Evolutionary conservation across 2,329 filamentous ascomycete genomes (phyloP), one percentile per base, ranked within the genome.

Genomic region (Stachybotrys chlorohalonatus): DNA sequence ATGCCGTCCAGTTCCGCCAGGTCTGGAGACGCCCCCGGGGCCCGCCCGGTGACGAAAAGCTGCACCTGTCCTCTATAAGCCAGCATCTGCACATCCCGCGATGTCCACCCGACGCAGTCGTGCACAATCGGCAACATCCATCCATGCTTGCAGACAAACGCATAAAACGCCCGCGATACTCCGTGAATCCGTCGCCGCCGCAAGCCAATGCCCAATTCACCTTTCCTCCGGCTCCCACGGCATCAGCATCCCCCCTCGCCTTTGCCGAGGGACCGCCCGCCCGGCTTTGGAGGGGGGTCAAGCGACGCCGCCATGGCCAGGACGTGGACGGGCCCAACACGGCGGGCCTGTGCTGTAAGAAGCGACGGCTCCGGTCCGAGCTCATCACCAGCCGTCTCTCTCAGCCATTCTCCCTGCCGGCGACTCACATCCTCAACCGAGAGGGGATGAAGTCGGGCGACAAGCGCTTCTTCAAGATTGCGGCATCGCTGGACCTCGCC

Each of bases 381-480:
- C 75, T 89, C 48, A 81, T 89, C 63, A 90, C 87, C 1, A 89
- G 85, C 17, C 79, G 85, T 7, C 80, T 90, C 1, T 89, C 85
- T 9, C 79, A 77, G 51, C 85, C 86, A 1, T 90, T 83, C 67
- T 88, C 85, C 0, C 75, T 81, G 31, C 86, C 86, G 0, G 83
- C 86, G 3, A 84, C 85, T 48, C 85, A 89, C 62, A 87, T 89
- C 55, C 75, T 85, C 53, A 82, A 85, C 66, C 79, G 84, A 31
- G 83, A 82, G 54, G 75, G 73, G 11, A 63, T 68, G 11, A 67
- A 72, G 1, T 60, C 66, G 1, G 73, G 75, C 5, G 74, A 78
- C 58, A 77, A 73, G 60, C 70, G 76, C 4, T 77, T 81, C 53
- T 61, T 78, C 32, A 77, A 77, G 62, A 69, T 78, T 55, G 74